Evolutionary conservation across 2,329 filamentous ascomycete species (phyloP), one percentile per base, ranked within the genome.

Genomic region (Myriosclerotinia scirpicola): DNA sequence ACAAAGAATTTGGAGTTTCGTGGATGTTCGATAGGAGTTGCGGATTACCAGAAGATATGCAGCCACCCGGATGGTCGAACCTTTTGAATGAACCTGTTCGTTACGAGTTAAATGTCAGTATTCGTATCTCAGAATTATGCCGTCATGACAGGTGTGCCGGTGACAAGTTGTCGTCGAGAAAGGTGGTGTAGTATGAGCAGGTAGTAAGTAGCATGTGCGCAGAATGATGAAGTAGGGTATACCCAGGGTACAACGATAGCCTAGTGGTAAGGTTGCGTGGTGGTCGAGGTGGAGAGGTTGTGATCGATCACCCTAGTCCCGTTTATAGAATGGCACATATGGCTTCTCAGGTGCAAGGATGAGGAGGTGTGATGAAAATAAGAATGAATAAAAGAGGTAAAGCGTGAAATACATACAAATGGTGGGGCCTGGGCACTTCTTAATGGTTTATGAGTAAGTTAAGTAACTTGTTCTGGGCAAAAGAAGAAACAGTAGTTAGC

Each of bases 31-130:
- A 64, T 67, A 46, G 68, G 69, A 67, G 58, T 59, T 68, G 67
- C 68, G 66, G 68, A 71, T 71, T 65, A 63, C 71, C 66, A 73
- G 73, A 74, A 68, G 67, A 64, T 74, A 73, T 76, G 74, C 74
- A 75, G 74, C 73, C 72, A 75, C 72, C 74, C 75, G 72, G 46
- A 38, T 38, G 54, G 48, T 50, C 65, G 59, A 68, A 58, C 50
- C 26, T 52, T 52, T 53, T 62, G 20, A 62, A 65, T 64, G 71
- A 71, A 75, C 71, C 74, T 75, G 73, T 73, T 75, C 72, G 73
- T 48, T 60, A 30, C 58, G 58, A 60, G 58, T 44, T 1, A 67
- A 66, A 66, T 53, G 54, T 53, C 54, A 59, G 63, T 36, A n/a
- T 65, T 72, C 64, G 71, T 71, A 71, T 70, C 64, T 64, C 40